Conservation (phyloP, 129 eudicot genomes). For the Cynara cardunculus region DNA sequence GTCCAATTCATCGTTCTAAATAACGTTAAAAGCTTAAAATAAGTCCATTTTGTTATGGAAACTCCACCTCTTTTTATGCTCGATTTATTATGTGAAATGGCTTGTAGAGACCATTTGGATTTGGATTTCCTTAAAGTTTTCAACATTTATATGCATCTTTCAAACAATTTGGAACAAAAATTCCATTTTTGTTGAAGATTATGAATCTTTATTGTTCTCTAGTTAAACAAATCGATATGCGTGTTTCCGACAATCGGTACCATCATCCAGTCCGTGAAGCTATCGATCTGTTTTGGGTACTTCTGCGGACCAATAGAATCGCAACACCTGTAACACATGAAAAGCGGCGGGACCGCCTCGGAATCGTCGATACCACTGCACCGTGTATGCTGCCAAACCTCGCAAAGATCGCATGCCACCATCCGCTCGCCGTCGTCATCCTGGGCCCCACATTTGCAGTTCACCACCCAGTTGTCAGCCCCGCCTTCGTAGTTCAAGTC, state of each 20-base stretch:
- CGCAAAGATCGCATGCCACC: constrained; percentile 93
- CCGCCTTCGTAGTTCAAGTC: constrained; percentile 70
- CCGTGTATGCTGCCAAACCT: constrained; percentile 85
- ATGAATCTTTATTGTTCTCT: background rate
- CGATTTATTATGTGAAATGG: constrained; percentile 10
- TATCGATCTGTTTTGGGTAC: constrained; percentile 16
- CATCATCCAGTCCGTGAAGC: constrained; percentile 28
- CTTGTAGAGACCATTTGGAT: constrained; percentile 38
- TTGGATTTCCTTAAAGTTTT: background rate
- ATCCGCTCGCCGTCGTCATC: constrained; percentile 97
- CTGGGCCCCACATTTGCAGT: constrained; percentile 75
- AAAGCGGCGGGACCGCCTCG: constrained; percentile 64
- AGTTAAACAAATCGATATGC: background rate
- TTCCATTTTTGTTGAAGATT: background rate
- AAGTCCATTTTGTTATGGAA: background rate
- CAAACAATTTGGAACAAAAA: background rate
- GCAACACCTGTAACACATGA: constrained; percentile 64
- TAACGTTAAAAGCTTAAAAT: background rate
- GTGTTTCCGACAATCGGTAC: constrained; percentile 6
- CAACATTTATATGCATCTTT: background rate
- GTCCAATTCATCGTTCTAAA: background rate
- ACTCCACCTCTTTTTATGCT: background rate
- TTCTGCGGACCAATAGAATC: constrained; percentile 45
- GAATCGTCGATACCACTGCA: constrained; percentile 76
- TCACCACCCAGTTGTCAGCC: constrained; percentile 71